A percentile compares a stretch with the other conserved stretches of the same genome.
Evolutionary conservation across 176 grass and related monocot species (phyloP).

Genomic region (Eragrostis nindensis): DNA sequence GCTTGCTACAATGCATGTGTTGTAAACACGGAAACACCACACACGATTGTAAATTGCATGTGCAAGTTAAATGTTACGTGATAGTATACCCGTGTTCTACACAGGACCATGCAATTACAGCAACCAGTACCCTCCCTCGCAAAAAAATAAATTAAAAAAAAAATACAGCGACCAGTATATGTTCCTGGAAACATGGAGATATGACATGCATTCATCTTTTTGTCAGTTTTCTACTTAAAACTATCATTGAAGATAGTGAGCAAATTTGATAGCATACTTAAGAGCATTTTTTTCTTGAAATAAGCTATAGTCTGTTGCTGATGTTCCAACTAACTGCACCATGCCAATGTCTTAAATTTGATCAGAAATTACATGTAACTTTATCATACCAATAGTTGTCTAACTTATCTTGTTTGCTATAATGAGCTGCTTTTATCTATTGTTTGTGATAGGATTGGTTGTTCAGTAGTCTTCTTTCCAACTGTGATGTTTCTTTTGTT

Average conservation of each 20-base stretch:
- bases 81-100: not conserved
- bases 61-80: not conserved
- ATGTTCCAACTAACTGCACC: conserved; percentile 29
- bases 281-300: not conserved
- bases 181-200: not conserved
- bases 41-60: not conserved
- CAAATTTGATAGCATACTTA: not conserved
- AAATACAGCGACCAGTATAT: no score
- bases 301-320: conserved; percentile 4
- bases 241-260: not conserved
- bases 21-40: not conserved
- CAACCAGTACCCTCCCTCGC: no score
- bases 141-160: no score
- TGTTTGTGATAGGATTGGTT: conserved; percentile 22
- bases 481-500: not conserved
- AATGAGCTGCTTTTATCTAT: not conserved
- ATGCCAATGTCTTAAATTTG: conserved; percentile 10
- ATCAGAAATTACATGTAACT: conserved; percentile 8
- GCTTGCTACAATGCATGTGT: not conserved
- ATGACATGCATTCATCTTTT: not conserved
- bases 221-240: not conserved
- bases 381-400: conserved; percentile 11
- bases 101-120: not conserved
- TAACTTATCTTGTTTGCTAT: not conserved
- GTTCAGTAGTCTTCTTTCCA: conserved; percentile 10